These are phyloP conservation scores for Monilinia fructicola DNA, from an alignment of 2,329 filamentous ascomycete genomes.

Conservation along the genomic window DNA sequence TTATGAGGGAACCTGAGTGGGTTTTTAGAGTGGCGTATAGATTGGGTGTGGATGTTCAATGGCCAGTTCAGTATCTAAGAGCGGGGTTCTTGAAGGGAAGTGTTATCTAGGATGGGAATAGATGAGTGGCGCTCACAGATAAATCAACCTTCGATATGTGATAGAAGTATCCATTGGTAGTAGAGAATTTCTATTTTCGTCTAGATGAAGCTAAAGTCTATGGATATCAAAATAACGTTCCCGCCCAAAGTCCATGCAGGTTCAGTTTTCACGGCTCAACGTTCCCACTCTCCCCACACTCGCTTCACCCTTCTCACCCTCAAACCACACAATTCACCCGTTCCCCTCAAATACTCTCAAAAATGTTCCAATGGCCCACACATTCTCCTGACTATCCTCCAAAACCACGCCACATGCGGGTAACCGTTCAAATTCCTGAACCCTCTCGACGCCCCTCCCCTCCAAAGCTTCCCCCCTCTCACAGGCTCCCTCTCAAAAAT, in stretches of 20 bases:
- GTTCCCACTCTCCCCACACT: fast-evolving
- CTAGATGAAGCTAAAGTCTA: not conserved
- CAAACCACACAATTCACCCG: not conserved
- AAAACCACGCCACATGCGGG: conserved; percentile 15
- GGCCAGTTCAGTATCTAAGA: conserved; percentile 49
- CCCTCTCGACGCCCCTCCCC: not conserved
- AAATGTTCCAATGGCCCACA: not conserved
- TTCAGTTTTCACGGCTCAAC: not conserved
- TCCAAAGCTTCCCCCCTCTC: conserved; percentile 2
- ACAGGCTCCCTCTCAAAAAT: conserved; percentile 5
- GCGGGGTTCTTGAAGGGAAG: conserved; percentile 33
- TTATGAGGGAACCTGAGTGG: conserved; percentile 79
- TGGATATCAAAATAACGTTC: not conserved
- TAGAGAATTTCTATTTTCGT: not conserved
- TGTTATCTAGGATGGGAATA: conserved; percentile 28
- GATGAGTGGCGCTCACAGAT: not conserved
- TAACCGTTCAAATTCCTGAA: conserved; percentile 13
- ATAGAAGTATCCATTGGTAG: not conserved
- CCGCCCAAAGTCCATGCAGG: not conserved
- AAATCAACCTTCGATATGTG: not conserved
- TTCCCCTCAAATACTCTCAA: not conserved
- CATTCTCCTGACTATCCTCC: conserved; percentile 17
- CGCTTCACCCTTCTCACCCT: not conserved
- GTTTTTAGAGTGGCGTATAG: conserved; percentile 72
- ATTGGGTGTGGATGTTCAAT: conserved; percentile 67